Percentiles rank a stretch among this genome's conserved stretches.
These are phyloP conservation scores for Arachis stenosperma DNA, from an alignment of 306 rosid species.

Conservation along the genomic window DNA sequence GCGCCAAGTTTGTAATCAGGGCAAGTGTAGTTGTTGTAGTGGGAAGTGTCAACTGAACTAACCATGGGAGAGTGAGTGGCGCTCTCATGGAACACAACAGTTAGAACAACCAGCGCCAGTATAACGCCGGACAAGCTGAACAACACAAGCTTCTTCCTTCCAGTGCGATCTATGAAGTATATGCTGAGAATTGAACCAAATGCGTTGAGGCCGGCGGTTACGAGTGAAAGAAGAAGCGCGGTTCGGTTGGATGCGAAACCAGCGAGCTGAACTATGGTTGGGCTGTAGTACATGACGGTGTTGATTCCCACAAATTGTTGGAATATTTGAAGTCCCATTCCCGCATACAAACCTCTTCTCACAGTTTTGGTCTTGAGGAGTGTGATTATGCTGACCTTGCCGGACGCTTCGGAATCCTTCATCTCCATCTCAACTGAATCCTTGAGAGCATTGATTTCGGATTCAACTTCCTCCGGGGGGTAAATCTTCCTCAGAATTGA, in stretches of 20 bases:
- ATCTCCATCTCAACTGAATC: conserved; percentile 56
- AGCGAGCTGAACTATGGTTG: conserved; percentile 61
- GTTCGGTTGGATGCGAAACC: conserved; percentile 61
- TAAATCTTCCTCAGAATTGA: conserved; percentile 51
- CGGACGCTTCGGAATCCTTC: conserved; percentile 32
- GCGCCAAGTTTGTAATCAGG: conserved; percentile 39
- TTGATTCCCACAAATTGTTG: conserved; percentile 73
- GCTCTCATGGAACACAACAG: conserved; percentile 46
- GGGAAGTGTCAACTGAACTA: conserved; percentile 30
- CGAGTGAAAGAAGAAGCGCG: conserved; percentile 59
- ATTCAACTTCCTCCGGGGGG: conserved; percentile 47
- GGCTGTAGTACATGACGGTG: conserved; percentile 69
- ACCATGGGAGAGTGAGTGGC: conserved; percentile 51
- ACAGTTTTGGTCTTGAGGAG: conserved; percentile 53
- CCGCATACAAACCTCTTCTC: conserved; percentile 60
- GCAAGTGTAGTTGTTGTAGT: conserved; percentile 51
- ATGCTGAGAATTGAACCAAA: conserved; percentile 61
- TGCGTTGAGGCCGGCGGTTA: conserved; percentile 61
- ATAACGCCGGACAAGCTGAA: conserved; percentile 54
- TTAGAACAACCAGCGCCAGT: conserved; percentile 48
- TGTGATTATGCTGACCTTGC: conserved; percentile 37
- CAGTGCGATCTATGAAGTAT: conserved; percentile 55
- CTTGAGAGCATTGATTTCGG: conserved; percentile 47
- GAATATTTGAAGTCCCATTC: conserved; percentile 68
- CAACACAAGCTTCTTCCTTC: conserved; percentile 59